Evolutionary conservation across 2,329 filamentous ascomycete genomes (phyloP).

Genomic region (Fonsecaea monophora): DNA sequence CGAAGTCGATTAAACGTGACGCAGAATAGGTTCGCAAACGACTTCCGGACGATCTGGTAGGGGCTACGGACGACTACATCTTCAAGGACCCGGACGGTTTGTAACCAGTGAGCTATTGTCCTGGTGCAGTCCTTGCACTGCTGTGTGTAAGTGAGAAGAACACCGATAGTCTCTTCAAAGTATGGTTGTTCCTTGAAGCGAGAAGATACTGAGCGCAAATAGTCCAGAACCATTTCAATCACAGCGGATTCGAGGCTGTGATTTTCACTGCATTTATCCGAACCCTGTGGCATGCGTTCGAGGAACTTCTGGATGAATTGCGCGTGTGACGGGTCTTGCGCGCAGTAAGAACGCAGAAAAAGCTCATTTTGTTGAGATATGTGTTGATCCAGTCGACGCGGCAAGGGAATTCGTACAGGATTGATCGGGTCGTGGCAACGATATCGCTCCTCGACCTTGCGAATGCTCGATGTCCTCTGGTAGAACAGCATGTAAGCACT

Average conservation of each 20-base stretch:
- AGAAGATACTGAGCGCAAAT: slow-evolving; percentile 77
- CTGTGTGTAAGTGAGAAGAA: slow-evolving; percentile 61
- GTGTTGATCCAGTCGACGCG: slow-evolving; percentile 55
- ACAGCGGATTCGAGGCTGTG: slow-evolving; percentile 54
- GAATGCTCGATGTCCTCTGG: slow-evolving; percentile 74
- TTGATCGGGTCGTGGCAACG: slow-evolving; percentile 55
- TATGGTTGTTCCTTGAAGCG: slow-evolving; percentile 72
- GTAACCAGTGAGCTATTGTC: slow-evolving; percentile 36
- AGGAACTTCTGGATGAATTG: slow-evolving; percentile 71
- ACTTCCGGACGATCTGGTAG: slow-evolving; percentile 33
- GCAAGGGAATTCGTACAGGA: slow-evolving; percentile 57
- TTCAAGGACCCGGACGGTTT: slow-evolving; percentile 23
- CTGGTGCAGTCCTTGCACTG: slow-evolving; percentile 34
- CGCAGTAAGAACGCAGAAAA: slow-evolving; percentile 76
- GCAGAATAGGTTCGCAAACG: slow-evolving; percentile 32
- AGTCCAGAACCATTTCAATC: slow-evolving; percentile 57
- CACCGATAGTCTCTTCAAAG: slow-evolving; percentile 63
- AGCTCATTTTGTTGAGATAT: slow-evolving; percentile 76
- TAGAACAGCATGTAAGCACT: slow-evolving; percentile 99
- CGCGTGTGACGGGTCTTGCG: slow-evolving; percentile 76
- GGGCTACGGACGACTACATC: slow-evolving; percentile 35
- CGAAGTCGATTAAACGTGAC: slow-evolving; percentile 30
- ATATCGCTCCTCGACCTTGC: slow-evolving; percentile 59
- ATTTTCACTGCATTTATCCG: slow-evolving; percentile 58
- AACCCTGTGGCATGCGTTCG: slow-evolving; percentile 58